Evolutionary conservation across 176 grass and related monocot genomes (phyloP), one percentile per base, ranked within the genome.

Genomic region (Triticum turgidum): DNA sequence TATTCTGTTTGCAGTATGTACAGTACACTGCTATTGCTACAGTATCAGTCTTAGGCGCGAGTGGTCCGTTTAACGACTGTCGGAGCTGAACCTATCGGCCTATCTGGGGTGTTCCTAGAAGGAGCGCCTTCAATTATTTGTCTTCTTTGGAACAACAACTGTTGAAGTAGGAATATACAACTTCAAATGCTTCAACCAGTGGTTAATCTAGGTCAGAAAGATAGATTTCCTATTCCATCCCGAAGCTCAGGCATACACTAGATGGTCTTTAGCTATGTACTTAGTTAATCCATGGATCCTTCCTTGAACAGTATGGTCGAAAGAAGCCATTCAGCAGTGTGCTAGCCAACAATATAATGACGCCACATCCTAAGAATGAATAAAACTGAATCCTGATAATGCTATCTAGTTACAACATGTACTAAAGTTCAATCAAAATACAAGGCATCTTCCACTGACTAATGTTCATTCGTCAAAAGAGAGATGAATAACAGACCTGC

Each of bases 211-310:
- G 17, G 33, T 21, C 33, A 69, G 33, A 69, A 37, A 38, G 67
- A 38, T 35, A 69, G 67, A 69, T 21, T 1, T 8, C 0, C 3
- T 69, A 3, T 10, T 69, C 66, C 66, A 35, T 39, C 18, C 68
- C 1, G 9, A 39, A 71, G 34, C 33, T 39, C 44, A 76, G 24
- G 25, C 70, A 76, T 76, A 20, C 44, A 52, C 7, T 52, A 52
- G 7, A 76, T 52, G 73, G 44, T 73, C 70, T 25, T 44, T n/a
- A 84, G 81, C 66, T 84, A 58, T 44, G 34, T 77, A 81, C 37
- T 22, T 24, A 12, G 37, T 51, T 81, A 76, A 84, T 39, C 32
- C 32, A 11, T 15, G 49, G 33, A 54, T 82, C 37, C 9, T 56
- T 7, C 20, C 76, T 76, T 62, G 38, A 77, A 41, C 39, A 9